phyloP scores from a whole-genome alignment of 139 green algal species.

The Klebsormidium nitens region DNA sequence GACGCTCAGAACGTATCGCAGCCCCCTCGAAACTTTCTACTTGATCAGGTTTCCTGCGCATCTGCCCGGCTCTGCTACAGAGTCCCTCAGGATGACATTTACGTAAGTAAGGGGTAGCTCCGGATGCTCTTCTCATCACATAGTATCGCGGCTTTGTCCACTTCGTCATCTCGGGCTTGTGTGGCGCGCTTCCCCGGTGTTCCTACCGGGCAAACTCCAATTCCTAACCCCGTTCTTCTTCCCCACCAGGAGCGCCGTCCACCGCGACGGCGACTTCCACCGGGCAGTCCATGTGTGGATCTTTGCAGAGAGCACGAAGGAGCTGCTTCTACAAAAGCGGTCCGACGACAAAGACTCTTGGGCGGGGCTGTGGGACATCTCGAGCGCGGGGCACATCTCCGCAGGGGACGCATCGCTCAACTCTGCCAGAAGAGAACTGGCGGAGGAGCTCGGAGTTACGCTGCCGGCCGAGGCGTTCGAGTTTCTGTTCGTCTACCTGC shows the following conservation, averaged over 20 bases:
- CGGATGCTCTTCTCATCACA: too few relatives aligned
- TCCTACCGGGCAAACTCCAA: too few relatives aligned
- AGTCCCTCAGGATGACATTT: too few relatives aligned
- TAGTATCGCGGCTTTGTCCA: too few relatives aligned
- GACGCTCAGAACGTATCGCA: too few relatives aligned
- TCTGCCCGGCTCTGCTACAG: too few relatives aligned
- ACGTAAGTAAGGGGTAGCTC: too few relatives aligned
- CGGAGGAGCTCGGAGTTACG: conserved; percentile 36
- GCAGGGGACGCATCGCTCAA: conserved; percentile 23
- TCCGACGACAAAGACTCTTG: conserved; percentile 37
- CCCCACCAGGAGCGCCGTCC: conserved; percentile 23
- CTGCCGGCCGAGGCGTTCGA: conserved; percentile 26
- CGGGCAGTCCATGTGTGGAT: conserved; percentile 37
- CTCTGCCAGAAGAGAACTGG: conserved; percentile 26
- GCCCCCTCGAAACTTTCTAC: too few relatives aligned
- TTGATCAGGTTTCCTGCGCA: too few relatives aligned
- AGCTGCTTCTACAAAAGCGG: conserved; percentile 39
- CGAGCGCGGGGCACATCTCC: conserved; percentile 31
- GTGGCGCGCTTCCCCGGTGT: too few relatives aligned
- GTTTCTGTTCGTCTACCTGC: conserved; percentile 22
- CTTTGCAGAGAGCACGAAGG: conserved; percentile 12
- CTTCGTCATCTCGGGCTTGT: too few relatives aligned
- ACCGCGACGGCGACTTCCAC: conserved; percentile 28
- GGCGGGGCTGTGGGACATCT: conserved; percentile 33
- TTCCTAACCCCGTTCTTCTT: too few relatives aligned